A percentile compares a stretch with the other conserved stretches of the same genome.
Conservation (phyloP, 306 rosid species). For the Ormosia emarginata region DNA sequence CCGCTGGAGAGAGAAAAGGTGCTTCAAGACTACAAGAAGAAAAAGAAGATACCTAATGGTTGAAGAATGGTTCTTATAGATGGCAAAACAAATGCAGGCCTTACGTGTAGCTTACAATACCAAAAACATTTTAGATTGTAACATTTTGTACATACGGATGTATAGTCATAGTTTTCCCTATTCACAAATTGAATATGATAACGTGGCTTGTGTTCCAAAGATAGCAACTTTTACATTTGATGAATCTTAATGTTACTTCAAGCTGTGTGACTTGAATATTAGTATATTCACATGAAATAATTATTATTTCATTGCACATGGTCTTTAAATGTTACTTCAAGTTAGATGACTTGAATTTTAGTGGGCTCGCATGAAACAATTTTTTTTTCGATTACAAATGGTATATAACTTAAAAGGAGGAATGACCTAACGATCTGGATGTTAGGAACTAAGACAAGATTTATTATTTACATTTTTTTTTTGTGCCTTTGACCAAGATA, state of each 20-base stretch:
- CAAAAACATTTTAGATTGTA: neutral
- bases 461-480: no score
- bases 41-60: slow-evolving; percentile 43
- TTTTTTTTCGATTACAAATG: neutral
- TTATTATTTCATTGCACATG: neutral
- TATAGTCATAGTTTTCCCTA: neutral
- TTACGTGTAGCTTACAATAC: neutral
- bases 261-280: neutral
- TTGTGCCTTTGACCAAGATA: no score
- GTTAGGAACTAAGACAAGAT: no score
- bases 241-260: neutral
- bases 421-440: no score
- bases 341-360: neutral
- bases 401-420: no score
- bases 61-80: slow-evolving; percentile 14
- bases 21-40: slow-evolving; percentile 62
- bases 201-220: neutral
- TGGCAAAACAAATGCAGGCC: neutral
- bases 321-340: neutral
- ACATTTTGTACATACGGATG: slow-evolving; percentile 8
- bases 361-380: neutral
- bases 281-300: neutral
- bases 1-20: slow-evolving; percentile 59
- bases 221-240: neutral
- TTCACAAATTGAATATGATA: neutral